Base-by-base conservation (phyloP, 345 rosid species). In the Noccaea bulbosa region DNA sequence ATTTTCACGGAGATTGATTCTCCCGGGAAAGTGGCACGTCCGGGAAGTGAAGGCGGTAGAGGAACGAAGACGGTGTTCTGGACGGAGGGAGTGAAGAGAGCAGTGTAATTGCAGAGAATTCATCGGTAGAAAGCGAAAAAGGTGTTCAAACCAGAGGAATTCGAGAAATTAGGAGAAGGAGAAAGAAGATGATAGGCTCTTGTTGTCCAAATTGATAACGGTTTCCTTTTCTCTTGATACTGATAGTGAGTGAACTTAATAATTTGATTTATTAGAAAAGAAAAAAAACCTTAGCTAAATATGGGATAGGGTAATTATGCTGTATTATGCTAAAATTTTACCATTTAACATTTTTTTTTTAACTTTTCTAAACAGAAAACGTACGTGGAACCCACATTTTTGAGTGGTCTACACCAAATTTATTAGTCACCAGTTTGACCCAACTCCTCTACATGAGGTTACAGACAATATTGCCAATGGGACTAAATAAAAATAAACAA, bases 21-120 rank as follows among this genome's bases (percentile, higher is more conserved):
- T 65, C 52, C 52, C 65, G 65, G 61, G 77, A 68, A 67, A 41
- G 37, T 55, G 54, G 59, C 8, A 72, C n/a, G 70, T 65, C 40
- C 85, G 79, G 52, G 72, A 50, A 54, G 80, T 70, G 56, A 16
- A 48, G 14, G 62, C 39, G 45, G 52, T 43, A 64, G 47, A 71
- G 45, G 50, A 60, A 47, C 27, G 39, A 52, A 47, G 72, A 64
- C 15, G 77, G 30, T 68, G 76, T 34, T 35, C 45, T 17, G 67
- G n/a, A 7, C 34, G 67, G 69, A 71, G 55, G 39, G 67, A 69
- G 56, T 67, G 46, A 58, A 66, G 9, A 46, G 27, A 49, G 38
- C 49, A 33, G 69, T 69, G 77, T 60, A 65, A 34, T 63, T 70
- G 79, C 34, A 79, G 78, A 49, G 79, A 71, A 48, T 38, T 46